Evolutionary conservation across 495 filamentous ascomycete genomes (phyloP), one percentile per base, ranked within the genome.

Genomic region (Arthonia radiata): DNA sequence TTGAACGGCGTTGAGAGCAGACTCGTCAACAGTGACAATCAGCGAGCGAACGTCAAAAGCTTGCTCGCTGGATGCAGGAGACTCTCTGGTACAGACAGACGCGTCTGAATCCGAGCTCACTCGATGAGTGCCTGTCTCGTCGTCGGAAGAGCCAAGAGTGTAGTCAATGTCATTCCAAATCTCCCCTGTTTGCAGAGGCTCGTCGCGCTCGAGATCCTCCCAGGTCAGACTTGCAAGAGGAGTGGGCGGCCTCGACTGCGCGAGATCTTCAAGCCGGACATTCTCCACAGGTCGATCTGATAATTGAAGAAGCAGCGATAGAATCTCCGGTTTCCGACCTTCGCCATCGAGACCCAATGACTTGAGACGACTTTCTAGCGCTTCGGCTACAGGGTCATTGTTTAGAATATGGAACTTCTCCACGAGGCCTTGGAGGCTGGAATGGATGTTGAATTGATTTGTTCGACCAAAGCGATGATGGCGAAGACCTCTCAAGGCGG

Each of bases 371-470:
- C 44, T 40, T 13, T 56, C 49, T 8, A 93, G 55, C 5, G 74
- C 78, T 34, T 79, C 67, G n/a, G 77, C 79, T 15, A 91, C 46
- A 10, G 67, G 62, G 42, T 92, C 81, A 31, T 67, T 60, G 44
- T 73, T 68, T 17, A 74, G 53, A 25, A 93, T 56, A 21, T 64
- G 61, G 43, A 90, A 90, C 37, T 83, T 83, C 47, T 97, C 86
- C 34, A 79, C 73, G 11, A 90, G 55, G 2, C 86, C 86, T 13
- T 71, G 62, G 4, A 90, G 57, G 18, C 61, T 67, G 11, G 60
- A 58, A 14, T 63, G 48, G 8, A 92, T 67, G 17, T 78, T 77
- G 42, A 93, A 97, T 38, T 89, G 83, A 49, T 93, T 86, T 0
- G 70, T 78, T 18, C 80, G 67, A 13, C 53, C 54, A 52, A 72